Conservation (phyloP, 148 eudicot species). For the Persicaria tinctoria region DNA sequence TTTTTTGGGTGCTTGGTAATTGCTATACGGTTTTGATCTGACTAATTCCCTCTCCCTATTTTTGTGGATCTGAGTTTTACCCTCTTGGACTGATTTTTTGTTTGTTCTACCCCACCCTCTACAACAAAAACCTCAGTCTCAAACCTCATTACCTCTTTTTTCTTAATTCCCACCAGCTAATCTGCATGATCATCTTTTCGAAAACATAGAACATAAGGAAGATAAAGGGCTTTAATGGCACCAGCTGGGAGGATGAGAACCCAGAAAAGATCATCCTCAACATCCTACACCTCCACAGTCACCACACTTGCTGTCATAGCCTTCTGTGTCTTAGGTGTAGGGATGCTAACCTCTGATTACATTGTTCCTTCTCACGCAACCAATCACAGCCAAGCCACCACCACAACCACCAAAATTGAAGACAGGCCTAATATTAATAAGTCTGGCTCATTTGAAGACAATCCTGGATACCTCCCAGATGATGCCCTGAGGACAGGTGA, state of each 20-base stretch:
- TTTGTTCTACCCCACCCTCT: background rate
- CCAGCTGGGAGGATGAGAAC: conserved; percentile 29
- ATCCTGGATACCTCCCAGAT: conserved; percentile 52
- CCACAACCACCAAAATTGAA: conserved; percentile 10
- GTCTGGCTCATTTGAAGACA: conserved; percentile 37
- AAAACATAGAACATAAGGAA: background rate
- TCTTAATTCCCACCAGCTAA: background rate
- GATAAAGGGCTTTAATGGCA: conserved; percentile 19
- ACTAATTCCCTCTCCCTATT: conserved; percentile 44
- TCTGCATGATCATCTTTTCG: background rate
- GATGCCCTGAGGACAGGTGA: conserved; percentile 38
- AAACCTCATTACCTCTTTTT: background rate
- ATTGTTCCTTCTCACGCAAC: conserved; percentile 23
- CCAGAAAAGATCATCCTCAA: conserved; percentile 41
- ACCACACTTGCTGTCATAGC: conserved; percentile 36
- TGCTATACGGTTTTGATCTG: conserved; percentile 1
- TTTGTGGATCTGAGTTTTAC: conserved; percentile 43
- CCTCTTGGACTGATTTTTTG: background rate
- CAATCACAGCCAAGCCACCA: conserved; percentile 16
- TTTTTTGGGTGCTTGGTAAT: background rate
- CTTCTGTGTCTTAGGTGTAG: conserved; percentile 37
- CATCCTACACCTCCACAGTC: conserved; percentile 32
- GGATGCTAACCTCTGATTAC: conserved; percentile 41
- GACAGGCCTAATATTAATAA: background rate
- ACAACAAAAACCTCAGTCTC: background rate